phyloP scores from a whole-genome alignment of 495 filamentous ascomycete species.

The Echria macrotheca region DNA sequence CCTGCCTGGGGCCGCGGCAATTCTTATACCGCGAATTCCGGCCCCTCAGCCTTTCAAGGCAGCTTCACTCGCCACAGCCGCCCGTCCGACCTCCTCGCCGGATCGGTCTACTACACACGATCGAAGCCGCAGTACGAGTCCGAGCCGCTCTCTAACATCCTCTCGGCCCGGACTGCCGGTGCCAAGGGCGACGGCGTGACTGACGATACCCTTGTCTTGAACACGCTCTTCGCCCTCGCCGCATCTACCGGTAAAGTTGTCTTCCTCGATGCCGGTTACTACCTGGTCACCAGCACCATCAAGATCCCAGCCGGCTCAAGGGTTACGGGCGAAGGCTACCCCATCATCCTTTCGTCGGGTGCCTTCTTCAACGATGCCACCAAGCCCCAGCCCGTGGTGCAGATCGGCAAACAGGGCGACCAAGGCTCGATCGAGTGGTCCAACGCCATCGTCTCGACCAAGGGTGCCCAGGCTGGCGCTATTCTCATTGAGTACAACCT shows the following conservation, averaged over 20 bases:
- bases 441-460: constrained; percentile 69
- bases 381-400: constrained; percentile 63
- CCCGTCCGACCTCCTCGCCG: constrained; percentile 30
- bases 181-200: constrained; percentile 66
- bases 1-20: constrained; percentile 40
- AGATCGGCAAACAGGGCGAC: constrained; percentile 68
- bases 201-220: constrained; percentile 63
- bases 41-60: constrained; percentile 29
- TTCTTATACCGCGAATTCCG: constrained; percentile 37
- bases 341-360: constrained; percentile 73
- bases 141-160: constrained; percentile 49
- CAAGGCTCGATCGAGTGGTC: constrained; percentile 71
- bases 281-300: constrained; percentile 72
- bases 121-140: constrained; percentile 68
- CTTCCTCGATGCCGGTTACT: constrained; percentile 82
- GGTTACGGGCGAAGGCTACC: constrained; percentile 79
- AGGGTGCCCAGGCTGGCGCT: constrained; percentile 70
- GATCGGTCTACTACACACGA: constrained; percentile 49
- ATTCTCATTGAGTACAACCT: constrained; percentile 88
- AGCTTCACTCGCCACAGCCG: constrained; percentile 33
- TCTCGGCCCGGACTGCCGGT: constrained; percentile 65
- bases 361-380: constrained; percentile 58
- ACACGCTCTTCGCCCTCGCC: constrained; percentile 58
- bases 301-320: constrained; percentile 63
- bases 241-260: constrained; percentile 54